phyloP scores from a whole-genome alignment of 2,329 filamentous ascomycete species.

The Mollisia scopiformis region DNA sequence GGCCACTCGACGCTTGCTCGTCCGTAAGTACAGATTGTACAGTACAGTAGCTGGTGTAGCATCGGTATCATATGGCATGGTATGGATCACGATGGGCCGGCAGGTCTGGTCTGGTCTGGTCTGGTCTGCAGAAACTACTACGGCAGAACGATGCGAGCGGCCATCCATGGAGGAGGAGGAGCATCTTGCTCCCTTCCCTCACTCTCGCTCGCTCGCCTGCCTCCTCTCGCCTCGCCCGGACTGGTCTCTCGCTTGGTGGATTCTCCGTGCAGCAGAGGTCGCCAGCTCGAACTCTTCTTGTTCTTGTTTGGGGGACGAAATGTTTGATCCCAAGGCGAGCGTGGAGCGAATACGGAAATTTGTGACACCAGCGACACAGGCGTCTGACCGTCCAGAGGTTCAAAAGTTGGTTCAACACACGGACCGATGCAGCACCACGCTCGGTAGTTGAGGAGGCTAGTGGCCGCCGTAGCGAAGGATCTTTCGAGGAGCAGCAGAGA shows the following conservation, averaged over 20 bases:
- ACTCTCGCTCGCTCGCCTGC: no score
- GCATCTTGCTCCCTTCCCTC: no score
- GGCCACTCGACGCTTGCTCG: slow-evolving; percentile 16
- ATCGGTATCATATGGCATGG: no score
- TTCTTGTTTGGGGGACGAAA: slow-evolving; percentile 19
- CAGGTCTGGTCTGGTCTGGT: no score
- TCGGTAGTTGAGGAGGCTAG: slow-evolving; percentile 31
- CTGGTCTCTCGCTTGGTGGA: background rate
- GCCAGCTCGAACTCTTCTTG: slow-evolving; percentile 14
- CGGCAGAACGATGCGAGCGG: background rate
- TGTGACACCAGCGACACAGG: slow-evolving; percentile 27
- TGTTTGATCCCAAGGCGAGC: slow-evolving; percentile 29
- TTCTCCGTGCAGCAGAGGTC: background rate
- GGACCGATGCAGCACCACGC: slow-evolving; percentile 33
- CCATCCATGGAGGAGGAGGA: no score
- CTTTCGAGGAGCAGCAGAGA: slow-evolving; percentile 21
- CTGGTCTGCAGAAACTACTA: no score
- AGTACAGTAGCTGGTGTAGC: no score
- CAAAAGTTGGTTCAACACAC: no score
- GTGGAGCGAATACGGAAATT: slow-evolving; percentile 23
- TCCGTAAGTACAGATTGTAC: no score
- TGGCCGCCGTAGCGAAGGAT: slow-evolving; percentile 22
- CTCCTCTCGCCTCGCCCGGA: no score
- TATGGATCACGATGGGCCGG: no score
- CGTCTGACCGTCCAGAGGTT: slow-evolving; percentile 36